phyloP scores from a whole-genome alignment of 2,329 filamentous ascomycete genomes.

The Rutstroemia sp. region DNA sequence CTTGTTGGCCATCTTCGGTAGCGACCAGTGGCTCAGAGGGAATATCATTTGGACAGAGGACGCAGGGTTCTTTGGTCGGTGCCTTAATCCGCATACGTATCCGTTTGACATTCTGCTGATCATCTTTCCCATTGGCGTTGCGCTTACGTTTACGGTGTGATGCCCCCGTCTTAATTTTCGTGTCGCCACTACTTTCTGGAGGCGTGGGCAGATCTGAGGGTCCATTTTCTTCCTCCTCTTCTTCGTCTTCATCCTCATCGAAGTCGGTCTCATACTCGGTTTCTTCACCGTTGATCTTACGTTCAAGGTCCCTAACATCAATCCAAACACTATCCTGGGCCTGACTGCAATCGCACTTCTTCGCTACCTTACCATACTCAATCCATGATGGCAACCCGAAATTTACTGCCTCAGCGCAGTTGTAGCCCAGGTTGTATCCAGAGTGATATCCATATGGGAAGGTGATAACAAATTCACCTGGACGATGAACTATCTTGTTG shows the following conservation, averaged over 20 bases:
- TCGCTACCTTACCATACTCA: constrained; percentile 88
- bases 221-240: constrained; percentile 54
- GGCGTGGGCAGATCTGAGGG: constrained; percentile 70
- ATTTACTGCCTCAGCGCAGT: constrained; percentile 97
- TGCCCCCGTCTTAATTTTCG: constrained; percentile 49
- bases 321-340: constrained; percentile 98
- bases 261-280: constrained; percentile 77
- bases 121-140: constrained; percentile 35
- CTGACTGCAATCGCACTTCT: constrained; percentile 92
- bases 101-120: constrained; percentile 54
- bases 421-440: constrained; percentile 95
- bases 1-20: constrained; percentile 81
- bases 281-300: constrained; percentile 83
- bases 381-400: constrained; percentile 95
- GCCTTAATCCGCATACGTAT: constrained; percentile 64
- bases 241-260: constrained; percentile 60
- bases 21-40: constrained; percentile 73
- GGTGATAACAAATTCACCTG: constrained; percentile 96
- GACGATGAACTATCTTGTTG: constrained; percentile 91
- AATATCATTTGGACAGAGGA: constrained; percentile 87
- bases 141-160: constrained; percentile 62
- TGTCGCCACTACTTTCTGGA: constrained; percentile 60
- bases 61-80: constrained; percentile 71
- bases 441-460: constrained; percentile 99
- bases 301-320: constrained; percentile 91